Evolutionary conservation across 345 rosid species (phyloP).

Genomic region (Sisymbrium altissimum): DNA sequence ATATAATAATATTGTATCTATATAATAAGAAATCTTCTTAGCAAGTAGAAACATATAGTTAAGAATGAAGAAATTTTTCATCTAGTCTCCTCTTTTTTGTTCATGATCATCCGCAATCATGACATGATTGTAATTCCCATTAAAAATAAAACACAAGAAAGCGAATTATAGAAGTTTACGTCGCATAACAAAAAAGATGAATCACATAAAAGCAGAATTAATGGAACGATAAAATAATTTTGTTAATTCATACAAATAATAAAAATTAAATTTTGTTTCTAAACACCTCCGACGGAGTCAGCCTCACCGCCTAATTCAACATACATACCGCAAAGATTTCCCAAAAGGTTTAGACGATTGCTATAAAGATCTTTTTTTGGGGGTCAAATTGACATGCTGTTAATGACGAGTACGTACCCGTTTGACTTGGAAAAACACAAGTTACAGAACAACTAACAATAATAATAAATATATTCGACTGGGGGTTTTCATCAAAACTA

Average conservation of each 20-base stretch:
- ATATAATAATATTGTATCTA: not conserved
- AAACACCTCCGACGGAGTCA: not conserved
- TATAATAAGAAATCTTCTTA: not conserved
- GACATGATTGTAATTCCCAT: not conserved
- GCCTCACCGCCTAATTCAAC: not conserved
- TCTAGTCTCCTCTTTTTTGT: constrained; percentile 16
- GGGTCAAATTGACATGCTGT: too few species aligned
- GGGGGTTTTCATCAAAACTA: too few species aligned
- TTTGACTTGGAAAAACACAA: too few species aligned
- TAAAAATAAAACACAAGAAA: too few species aligned
- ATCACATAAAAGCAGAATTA: not conserved
- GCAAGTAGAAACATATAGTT: constrained; percentile 11
- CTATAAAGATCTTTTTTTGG: too few species aligned
- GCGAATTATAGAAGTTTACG: too few species aligned
- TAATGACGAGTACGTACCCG: too few species aligned
- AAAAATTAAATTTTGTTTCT: not conserved
- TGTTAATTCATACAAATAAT: not conserved
- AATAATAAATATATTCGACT: too few species aligned
- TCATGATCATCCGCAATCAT: not conserved
- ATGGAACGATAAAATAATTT: not conserved
- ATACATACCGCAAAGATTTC: not conserved
- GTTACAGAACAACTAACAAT: too few species aligned
- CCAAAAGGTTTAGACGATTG: too few species aligned
- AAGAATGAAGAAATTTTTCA: not conserved
- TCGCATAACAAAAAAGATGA: too few species aligned